A percentile compares a stretch with the other conserved stretches of the same genome.
Evolutionary conservation across 2,329 filamentous ascomycete genomes (phyloP).

Genomic region (Arthrobotrys musiformis): DNA sequence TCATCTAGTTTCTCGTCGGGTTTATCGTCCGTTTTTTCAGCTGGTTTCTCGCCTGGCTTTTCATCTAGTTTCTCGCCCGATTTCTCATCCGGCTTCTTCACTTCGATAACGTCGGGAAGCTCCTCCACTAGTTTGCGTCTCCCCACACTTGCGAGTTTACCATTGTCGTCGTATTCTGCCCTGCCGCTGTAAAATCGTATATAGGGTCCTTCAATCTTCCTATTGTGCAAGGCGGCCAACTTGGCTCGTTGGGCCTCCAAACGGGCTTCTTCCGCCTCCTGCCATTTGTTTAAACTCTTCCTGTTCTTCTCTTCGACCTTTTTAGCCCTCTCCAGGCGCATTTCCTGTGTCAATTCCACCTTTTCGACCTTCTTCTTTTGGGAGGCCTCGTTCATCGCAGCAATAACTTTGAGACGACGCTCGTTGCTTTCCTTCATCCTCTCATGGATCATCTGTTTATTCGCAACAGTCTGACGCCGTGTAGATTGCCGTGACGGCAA

Average conservation of each 20-base stretch:
- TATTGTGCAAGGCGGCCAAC: constrained; percentile 86
- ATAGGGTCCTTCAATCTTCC: constrained; percentile 86
- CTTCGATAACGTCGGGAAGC: constrained; percentile 47
- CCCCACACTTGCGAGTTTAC: constrained; percentile 77
- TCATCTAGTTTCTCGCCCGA: neutral
- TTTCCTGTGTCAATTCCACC: constrained; percentile 82
- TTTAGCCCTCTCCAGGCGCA: constrained; percentile 83
- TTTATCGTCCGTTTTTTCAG: constrained; percentile 57
- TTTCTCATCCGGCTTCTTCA: constrained; percentile 1
- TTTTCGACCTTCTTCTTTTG: constrained; percentile 77
- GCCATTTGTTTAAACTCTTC: constrained; percentile 92
- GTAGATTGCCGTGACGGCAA: constrained; percentile 61
- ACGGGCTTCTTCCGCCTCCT: constrained; percentile 87
- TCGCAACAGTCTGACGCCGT: constrained; percentile 69
- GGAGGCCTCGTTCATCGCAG: constrained; percentile 70
- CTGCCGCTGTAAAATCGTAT: constrained; percentile 95
- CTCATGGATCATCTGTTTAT: constrained; percentile 62
- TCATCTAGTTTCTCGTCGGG: constrained; percentile 26
- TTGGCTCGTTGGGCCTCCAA: constrained; percentile 84
- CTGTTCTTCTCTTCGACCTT: constrained; percentile 85
- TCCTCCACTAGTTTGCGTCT: constrained; percentile 63
- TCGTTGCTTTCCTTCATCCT: constrained; percentile 75
- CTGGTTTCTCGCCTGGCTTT: neutral
- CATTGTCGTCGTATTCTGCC: constrained; percentile 75
- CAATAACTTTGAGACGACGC: constrained; percentile 59